Base-by-base conservation (phyloP, 352 stramenopile genomes). In the Globisporangium rhizosaccharum region DNA sequence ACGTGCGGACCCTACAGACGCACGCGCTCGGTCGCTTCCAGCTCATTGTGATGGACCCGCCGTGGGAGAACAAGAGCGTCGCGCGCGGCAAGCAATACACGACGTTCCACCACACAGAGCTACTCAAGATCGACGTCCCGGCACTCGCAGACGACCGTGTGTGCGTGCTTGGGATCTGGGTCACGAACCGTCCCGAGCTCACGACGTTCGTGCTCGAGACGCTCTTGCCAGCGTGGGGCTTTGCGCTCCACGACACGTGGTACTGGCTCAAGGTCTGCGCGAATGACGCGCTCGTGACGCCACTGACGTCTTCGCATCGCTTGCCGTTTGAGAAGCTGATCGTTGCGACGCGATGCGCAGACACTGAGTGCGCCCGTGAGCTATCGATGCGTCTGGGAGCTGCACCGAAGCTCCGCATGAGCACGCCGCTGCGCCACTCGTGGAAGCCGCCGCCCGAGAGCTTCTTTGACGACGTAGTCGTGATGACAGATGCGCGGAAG, bases 41-140 rank as follows among this genome's bases (percentile, higher is more conserved):
- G 11, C 66, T 79, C 52, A 85, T 92, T 49, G 57, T 87, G 15
- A 80, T 90, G 68, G 82, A 92, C 33, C 79, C 82, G 8, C 82
- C 82, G 14, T 92, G 82, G 82, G 66, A 81, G 46, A 92, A 92
- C 73, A 92, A 90, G 54, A 90, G 77, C 50, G 82, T 92, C 8
- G 65, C 51, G 2, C 75, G 82, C 46, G 72, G 72, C 54, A 72
- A 74, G 17, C 63, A 60, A 17, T 92, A 92, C 72, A 26, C 58
- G 11, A 90, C 64, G 37, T 86, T 92, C 47, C 60, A 85, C 42
- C 76, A 92, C 60, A 72, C 57, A 17, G 71, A 87, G 39, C 51
- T 92, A 46, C 49, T 84, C 11, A 74, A 75, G 51, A 63, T 92
- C 18, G 56, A 81, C 37, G 33, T 79, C 2, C 33, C 63, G 14